Conservation (phyloP, 768 basidiomycete genomes). For the Filobasidium floriforme region DNA sequence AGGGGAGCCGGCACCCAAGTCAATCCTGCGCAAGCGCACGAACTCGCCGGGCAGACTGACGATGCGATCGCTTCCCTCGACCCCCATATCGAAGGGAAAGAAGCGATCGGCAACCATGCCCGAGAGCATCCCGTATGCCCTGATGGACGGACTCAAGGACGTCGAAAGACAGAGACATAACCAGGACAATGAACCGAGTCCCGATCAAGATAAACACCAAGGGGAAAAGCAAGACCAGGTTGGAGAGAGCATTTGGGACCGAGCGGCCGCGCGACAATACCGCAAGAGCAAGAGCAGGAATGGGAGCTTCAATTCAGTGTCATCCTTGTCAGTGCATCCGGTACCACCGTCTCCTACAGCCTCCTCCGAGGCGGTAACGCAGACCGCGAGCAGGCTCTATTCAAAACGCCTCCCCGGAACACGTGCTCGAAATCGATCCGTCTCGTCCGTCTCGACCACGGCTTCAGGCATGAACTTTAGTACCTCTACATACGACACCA, state of each 20-base stretch:
- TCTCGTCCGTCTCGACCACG: constrained; percentile 18
- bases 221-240: constrained; percentile 16
- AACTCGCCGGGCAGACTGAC: constrained; percentile 20
- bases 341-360: background rate
- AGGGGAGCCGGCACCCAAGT: background rate
- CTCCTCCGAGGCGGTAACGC: constrained; percentile 3
- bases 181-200: background rate
- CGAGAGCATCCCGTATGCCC: constrained; percentile 8
- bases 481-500: constrained; percentile 13
- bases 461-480: constrained; percentile 9
- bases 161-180: background rate
- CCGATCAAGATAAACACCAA: constrained; percentile 15
- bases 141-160: background rate
- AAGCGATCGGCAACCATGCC: constrained; percentile 37
- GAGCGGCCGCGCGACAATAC: constrained; percentile 14
- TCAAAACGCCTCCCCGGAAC: constrained; percentile 1
- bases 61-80: constrained; percentile 22
- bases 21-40: background rate
- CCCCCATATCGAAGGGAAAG: constrained; percentile 30
- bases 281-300: constrained; percentile 24
- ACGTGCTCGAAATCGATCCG: constrained; percentile 17
- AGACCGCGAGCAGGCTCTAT: background rate
- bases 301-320: constrained; percentile 25
- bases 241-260: constrained; percentile 21
- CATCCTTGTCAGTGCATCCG: constrained; percentile 8